phyloP scores from a whole-genome alignment of 805 yeast species.

The Candida namnaoensis region DNA sequence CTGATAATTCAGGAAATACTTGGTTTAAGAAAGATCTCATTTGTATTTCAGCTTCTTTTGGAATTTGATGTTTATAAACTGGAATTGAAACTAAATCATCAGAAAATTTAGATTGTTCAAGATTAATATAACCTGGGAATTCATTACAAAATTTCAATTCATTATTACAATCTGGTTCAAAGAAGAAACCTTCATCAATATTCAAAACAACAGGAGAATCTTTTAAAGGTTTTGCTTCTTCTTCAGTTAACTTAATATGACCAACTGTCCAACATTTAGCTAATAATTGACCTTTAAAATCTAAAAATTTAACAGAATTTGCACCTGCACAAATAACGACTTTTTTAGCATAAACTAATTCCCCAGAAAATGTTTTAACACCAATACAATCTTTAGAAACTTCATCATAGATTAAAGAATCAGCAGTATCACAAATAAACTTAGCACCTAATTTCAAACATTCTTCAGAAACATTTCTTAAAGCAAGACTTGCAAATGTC shows the following conservation, averaged over 20 bases:
- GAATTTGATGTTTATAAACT: conserved; percentile 19
- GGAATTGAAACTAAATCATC: conserved; percentile 19
- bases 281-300: conserved; percentile 25
- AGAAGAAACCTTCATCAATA: conserved; percentile 30
- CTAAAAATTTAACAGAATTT: conserved; percentile 22
- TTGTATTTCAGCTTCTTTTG: conserved; percentile 22
- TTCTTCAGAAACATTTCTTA: conserved; percentile 20
- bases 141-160: conserved; percentile 31
- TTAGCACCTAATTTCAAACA: conserved; percentile 23
- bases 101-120: neutral
- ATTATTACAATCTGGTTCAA: conserved; percentile 28
- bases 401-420: conserved; percentile 10
- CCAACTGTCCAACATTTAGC: conserved; percentile 35
- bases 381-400: conserved; percentile 20
- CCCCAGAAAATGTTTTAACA: conserved; percentile 20
- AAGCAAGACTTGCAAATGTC: conserved; percentile 25
- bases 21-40: conserved; percentile 24
- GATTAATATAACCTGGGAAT: conserved; percentile 28
- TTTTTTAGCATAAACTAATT: conserved; percentile 15
- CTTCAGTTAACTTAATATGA: conserved; percentile 26
- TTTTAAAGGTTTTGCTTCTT: conserved; percentile 22
- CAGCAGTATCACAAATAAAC: conserved; percentile 9
- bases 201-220: conserved; percentile 27
- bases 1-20: conserved; percentile 22
- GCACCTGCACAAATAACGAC: conserved; percentile 32